These are phyloP conservation scores for Rhodotorula kratochvilovae DNA, from an alignment of 768 basidiomycete genomes.

Conservation along the genomic window DNA sequence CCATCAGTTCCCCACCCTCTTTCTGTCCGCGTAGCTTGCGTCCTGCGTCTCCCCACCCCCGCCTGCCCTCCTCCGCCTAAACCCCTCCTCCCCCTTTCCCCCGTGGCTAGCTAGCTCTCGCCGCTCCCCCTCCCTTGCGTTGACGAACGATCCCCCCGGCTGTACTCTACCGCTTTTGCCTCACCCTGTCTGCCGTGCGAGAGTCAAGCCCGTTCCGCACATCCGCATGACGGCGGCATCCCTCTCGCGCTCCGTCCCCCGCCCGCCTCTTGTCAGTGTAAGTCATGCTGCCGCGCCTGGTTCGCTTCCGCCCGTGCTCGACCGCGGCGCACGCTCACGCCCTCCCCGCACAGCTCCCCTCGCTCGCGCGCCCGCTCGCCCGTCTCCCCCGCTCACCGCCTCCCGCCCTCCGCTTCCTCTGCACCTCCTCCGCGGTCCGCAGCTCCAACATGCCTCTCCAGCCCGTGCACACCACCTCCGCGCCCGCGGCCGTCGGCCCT, in stretches of 20 bases:
- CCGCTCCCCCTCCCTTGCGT: not conserved
- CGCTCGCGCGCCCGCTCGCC: not conserved
- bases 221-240: not conserved
- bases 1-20: not conserved
- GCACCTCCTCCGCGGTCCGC: too few species aligned
- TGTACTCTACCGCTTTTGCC: not conserved
- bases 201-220: not conserved
- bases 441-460: not conserved
- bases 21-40: not conserved
- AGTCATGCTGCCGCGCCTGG: constrained; percentile 9
- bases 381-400: not conserved
- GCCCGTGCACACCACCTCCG: constrained; percentile 1
- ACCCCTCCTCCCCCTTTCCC: not conserved
- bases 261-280: not conserved
- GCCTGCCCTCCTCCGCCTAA: not conserved
- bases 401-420: not conserved
- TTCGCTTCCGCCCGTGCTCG: not conserved
- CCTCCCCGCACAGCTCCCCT: not conserved
- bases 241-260: not conserved
- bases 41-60: not conserved
- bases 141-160: too few species aligned
- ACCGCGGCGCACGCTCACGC: not conserved
- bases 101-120: not conserved
- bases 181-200: not conserved
- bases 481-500: constrained; percentile 29